Evolutionary conservation across 1,284 basidiomycete genomes (phyloP).

Genomic region (Rhodotorula sp.): DNA sequence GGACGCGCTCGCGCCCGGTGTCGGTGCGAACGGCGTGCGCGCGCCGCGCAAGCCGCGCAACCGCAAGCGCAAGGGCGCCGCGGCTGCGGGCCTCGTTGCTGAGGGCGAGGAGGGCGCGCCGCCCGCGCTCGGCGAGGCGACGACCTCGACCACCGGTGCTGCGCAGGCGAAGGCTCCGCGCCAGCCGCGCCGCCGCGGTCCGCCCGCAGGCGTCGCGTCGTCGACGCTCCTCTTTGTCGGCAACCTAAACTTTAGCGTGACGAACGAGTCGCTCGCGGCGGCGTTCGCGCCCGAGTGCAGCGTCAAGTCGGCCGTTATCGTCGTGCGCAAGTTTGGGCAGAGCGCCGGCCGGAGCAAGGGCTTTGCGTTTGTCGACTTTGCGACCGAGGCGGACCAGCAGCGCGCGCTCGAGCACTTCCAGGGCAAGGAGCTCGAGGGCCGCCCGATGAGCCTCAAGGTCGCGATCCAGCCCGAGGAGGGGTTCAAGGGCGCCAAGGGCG

Average conservation of each 20-base stretch:
- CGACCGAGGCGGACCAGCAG: conserved; percentile 85
- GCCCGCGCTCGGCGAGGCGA: conserved; percentile 38
- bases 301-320: conserved; percentile 80
- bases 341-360: conserved; percentile 79
- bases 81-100: conserved; percentile 61
- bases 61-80: conserved; percentile 64
- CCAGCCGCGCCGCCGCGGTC: conserved; percentile 65
- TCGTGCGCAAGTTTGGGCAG: conserved; percentile 75
- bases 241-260: conserved; percentile 88
- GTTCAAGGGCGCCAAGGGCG: background rate
- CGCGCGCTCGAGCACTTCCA: conserved; percentile 86
- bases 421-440: conserved; percentile 80
- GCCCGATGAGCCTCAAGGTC: conserved; percentile 64
- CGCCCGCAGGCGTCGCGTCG: conserved; percentile 73
- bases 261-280: conserved; percentile 71
- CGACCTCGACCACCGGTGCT: conserved; percentile 46
- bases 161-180: conserved; percentile 53
- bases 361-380: conserved; percentile 97
- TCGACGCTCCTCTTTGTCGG: conserved; percentile 89
- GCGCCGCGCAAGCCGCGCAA: conserved; percentile 29
- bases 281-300: conserved; percentile 75
- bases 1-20: conserved; percentile 29
- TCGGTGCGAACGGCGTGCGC: conserved; percentile 11
- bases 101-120: conserved; percentile 43
- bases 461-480: conserved; percentile 35